A percentile compares a stretch with the other conserved stretches of the same genome.
These are phyloP conservation scores for Coemansia sp. DNA, from an alignment of 192 early-diverging fungal species.

Conservation along the genomic window DNA sequence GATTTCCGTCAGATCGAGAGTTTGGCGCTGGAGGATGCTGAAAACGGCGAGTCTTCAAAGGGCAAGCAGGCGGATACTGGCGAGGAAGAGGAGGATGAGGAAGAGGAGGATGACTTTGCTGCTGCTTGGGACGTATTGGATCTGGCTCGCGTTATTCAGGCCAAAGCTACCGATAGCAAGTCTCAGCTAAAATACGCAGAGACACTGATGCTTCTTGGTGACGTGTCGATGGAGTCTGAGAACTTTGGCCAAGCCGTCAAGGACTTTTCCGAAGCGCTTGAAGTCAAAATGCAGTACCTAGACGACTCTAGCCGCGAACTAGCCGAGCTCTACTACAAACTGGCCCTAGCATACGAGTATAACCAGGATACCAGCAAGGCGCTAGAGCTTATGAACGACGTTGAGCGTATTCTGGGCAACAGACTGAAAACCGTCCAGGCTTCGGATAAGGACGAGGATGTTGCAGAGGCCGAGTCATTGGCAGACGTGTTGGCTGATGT, in stretches of 20 bases:
- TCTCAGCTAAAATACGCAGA: conserved; percentile 72
- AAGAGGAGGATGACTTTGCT: conserved; percentile 64
- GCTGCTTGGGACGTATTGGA: conserved; percentile 87
- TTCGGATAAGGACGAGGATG: conserved; percentile 13
- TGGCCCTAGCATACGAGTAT: conserved; percentile 57
- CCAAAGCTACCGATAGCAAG: conserved; percentile 57
- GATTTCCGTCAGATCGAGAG: conserved; percentile 55
- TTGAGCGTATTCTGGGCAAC: conserved; percentile 47
- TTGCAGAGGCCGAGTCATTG: conserved; percentile 27
- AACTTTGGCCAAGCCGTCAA: conserved; percentile 56
- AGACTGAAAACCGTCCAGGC: conserved; percentile 13
- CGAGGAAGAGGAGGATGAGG: conserved; percentile 34
- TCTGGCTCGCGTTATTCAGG: conserved; percentile 79
- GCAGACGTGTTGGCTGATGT: conserved; percentile 51
- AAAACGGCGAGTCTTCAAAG: conserved; percentile 41
- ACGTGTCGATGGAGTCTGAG: conserved; percentile 87
- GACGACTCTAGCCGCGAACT: conserved; percentile 48
- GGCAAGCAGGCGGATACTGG: conserved; percentile 47
- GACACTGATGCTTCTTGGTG: conserved; percentile 69
- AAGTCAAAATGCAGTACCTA: conserved; percentile 40
- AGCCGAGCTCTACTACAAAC: conserved; percentile 58
- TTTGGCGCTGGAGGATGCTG: conserved; percentile 21
- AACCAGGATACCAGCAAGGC: conserved; percentile 41
- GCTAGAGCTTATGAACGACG: conserved; percentile 47
- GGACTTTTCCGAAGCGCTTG: conserved; percentile 44